Conservation (phyloP, 208 protist genomes). For the Trypanosoma vivax region DNA sequence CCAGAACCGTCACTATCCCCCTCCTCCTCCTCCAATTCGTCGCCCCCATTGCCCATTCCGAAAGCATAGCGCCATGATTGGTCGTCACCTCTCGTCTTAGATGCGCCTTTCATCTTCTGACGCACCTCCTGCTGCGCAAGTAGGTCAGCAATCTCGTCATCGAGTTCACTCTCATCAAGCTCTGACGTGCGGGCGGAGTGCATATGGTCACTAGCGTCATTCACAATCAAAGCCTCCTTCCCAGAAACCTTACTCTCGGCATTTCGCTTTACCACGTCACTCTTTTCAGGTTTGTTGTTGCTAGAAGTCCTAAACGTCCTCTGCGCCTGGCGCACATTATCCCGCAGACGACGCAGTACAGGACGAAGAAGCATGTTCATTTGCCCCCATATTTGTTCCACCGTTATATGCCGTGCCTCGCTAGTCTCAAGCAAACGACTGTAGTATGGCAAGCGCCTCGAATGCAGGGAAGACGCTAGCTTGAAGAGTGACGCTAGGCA, state of each 20-base stretch:
- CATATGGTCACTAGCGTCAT: slow-evolving; percentile 13
- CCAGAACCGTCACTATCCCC: slow-evolving; percentile 28
- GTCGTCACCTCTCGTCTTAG: slow-evolving; percentile 9
- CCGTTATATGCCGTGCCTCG: slow-evolving; percentile 51
- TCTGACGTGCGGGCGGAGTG: slow-evolving; percentile 30
- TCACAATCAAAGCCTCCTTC: slow-evolving; percentile 1
- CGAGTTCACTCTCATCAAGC: slow-evolving; percentile 68
- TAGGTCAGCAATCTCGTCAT: slow-evolving; percentile 70
- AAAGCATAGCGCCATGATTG: slow-evolving; percentile 83
- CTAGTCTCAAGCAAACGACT: slow-evolving; percentile 54
- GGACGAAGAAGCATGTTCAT: slow-evolving; percentile 72
- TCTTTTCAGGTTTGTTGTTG: background rate
- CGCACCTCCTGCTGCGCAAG: slow-evolving; percentile 30
- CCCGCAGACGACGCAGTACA: slow-evolving; percentile 68
- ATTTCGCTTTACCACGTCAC: slow-evolving; percentile 3
- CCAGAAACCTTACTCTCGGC: slow-evolving; percentile 1
- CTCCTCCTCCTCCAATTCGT: slow-evolving; percentile 30
- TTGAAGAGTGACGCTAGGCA: slow-evolving; percentile 69
- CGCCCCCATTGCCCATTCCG: slow-evolving; percentile 40
- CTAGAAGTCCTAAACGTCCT: slow-evolving; percentile 21
- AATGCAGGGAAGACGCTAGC: slow-evolving; percentile 72
- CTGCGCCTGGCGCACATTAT: slow-evolving; percentile 48
- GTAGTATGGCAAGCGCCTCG: slow-evolving; percentile 52
- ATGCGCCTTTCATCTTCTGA: slow-evolving; percentile 10
- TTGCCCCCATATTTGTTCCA: slow-evolving; percentile 87